phyloP scores from a whole-genome alignment of 768 basidiomycete species.

The Rhodocollybia butyracea region DNA sequence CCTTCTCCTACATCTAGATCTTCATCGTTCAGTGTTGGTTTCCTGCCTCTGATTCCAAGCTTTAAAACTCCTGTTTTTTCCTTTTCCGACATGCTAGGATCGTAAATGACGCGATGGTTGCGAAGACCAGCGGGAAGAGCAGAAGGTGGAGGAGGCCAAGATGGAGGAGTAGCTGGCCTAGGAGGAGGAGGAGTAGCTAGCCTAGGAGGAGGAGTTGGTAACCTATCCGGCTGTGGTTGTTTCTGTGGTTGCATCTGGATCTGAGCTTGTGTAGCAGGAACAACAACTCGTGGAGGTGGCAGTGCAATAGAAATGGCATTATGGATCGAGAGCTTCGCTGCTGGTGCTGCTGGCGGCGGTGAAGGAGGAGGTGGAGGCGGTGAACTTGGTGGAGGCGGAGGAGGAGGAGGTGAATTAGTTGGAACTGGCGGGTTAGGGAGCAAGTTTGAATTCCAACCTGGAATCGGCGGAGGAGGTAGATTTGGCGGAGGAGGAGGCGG shows the following conservation, averaged over 20 bases:
- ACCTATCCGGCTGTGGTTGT: too few relatives aligned
- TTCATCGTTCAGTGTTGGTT: background rate
- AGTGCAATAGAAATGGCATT: conserved; percentile 7
- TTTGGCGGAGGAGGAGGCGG: conserved; percentile 20
- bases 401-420: conserved; percentile 8
- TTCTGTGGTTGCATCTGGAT: too few relatives aligned
- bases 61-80: conserved; percentile 1
- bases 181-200: background rate
- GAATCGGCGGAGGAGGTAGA: conserved; percentile 26
- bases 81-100: conserved; percentile 37
- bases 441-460: conserved; percentile 16
- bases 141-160: conserved; percentile 51
- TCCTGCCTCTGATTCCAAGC: background rate
- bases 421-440: conserved; percentile 3
- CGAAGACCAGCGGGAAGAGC: conserved; percentile 41
- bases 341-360: conserved; percentile 21
- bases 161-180: conserved; percentile 29
- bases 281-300: background rate
- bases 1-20: conserved; percentile 5
- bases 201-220: background rate
- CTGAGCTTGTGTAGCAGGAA: background rate
- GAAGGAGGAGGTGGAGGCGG: conserved; percentile 21
- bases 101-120: conserved; percentile 62
- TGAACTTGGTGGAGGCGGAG: conserved; percentile 11
- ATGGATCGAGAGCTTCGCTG: conserved; percentile 15